Evolutionary conservation across 176 grass and related monocot species (phyloP).

Genomic region (Avena insularis): DNA sequence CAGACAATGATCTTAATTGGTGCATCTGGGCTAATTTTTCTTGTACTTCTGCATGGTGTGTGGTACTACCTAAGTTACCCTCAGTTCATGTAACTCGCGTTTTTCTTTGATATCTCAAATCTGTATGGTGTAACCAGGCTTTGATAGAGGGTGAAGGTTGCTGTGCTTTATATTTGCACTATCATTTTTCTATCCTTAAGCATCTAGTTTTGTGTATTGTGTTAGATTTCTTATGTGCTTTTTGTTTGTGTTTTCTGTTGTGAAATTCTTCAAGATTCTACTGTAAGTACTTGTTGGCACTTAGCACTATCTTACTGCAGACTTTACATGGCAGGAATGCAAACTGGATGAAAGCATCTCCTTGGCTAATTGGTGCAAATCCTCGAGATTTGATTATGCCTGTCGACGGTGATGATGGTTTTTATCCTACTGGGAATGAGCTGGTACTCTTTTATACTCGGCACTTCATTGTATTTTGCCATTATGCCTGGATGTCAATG

Average conservation of each 20-base stretch:
- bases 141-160: slow-evolving; percentile 16
- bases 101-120: slow-evolving; percentile 32
- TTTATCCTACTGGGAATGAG: slow-evolving; percentile 95
- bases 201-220: slow-evolving; percentile 21
- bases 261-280: slow-evolving; percentile 4
- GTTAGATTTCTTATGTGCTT: slow-evolving; percentile 21
- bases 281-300: slow-evolving; percentile 32
- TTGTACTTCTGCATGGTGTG: slow-evolving; percentile 26
- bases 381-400: slow-evolving; percentile 95
- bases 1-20: neutral
- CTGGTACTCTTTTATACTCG: slow-evolving; percentile 58
- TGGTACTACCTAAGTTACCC: slow-evolving; percentile 1
- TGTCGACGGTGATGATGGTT: slow-evolving; percentile 94
- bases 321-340: slow-evolving; percentile 54
- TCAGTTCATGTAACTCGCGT: neutral
- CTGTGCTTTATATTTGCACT: neutral
- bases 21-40: slow-evolving; percentile 14
- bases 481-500: slow-evolving; percentile 25
- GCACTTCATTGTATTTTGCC: slow-evolving; percentile 28
- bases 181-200: neutral
- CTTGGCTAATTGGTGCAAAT: slow-evolving; percentile 81
- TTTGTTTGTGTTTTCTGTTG: neutral
- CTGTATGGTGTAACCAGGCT: neutral
- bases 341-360: slow-evolving; percentile 93
- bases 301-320: slow-evolving; percentile 36